These are phyloP conservation scores for Nematodospora anomalae DNA, from an alignment of 1,139 yeast genomes.

Conservation along the genomic window DNA sequence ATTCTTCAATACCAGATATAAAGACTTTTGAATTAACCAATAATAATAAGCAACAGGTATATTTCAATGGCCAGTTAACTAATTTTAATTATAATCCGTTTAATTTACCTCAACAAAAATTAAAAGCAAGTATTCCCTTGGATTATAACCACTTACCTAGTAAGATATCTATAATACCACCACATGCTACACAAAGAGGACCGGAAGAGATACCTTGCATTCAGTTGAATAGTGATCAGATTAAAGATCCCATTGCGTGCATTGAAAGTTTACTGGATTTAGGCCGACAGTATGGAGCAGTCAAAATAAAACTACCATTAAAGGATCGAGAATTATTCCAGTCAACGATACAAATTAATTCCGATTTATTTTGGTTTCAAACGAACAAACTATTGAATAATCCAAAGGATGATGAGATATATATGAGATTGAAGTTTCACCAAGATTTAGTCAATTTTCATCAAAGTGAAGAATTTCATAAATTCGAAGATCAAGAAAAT, in stretches of 20 bases:
- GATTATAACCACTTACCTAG: constrained; percentile 34
- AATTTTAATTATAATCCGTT: constrained; percentile 45
- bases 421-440: constrained; percentile 31
- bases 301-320: constrained; percentile 62
- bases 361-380: constrained; percentile 18
- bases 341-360: constrained; percentile 14
- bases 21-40: constrained; percentile 22
- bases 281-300: constrained; percentile 66
- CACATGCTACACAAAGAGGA: constrained; percentile 7
- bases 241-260: constrained; percentile 49
- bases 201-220: constrained; percentile 46
- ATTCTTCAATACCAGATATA: constrained; percentile 31
- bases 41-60: constrained; percentile 21
- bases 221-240: constrained; percentile 42
- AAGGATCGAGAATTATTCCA: constrained; percentile 29
- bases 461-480: constrained; percentile 13
- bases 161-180: constrained; percentile 24
- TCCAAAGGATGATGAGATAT: constrained; percentile 31
- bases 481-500: constrained; percentile 7
- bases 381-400: constrained; percentile 22
- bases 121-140: constrained; percentile 40
- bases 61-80: constrained; percentile 28
- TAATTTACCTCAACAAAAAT: constrained; percentile 42
- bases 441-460: constrained; percentile 24
- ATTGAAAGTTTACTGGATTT: constrained; percentile 45